Conservation (phyloP, 2,329 filamentous ascomycete genomes). For the Paecilomyces variotii region DNA sequence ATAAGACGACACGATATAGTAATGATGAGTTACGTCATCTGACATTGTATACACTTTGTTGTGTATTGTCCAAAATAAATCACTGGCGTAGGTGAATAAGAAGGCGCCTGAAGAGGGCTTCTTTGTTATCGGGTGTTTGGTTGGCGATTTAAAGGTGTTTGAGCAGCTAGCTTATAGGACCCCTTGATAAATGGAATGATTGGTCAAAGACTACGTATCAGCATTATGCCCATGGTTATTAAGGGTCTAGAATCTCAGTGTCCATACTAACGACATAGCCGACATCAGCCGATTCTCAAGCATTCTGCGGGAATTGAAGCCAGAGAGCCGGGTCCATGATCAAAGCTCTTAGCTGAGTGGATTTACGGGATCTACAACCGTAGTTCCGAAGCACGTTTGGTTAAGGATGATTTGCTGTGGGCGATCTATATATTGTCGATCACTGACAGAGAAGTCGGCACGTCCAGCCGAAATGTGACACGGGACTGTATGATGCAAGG, state of each 20-base stretch:
- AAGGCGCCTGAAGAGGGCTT: too few species aligned
- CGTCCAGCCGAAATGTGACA: background rate
- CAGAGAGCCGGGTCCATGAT: too few species aligned
- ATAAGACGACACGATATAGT: slow-evolving; percentile 8
- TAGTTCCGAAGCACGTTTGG: background rate
- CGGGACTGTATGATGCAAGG: background rate
- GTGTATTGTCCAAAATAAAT: too few species aligned
- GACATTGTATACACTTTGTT: too few species aligned
- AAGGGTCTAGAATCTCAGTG: background rate
- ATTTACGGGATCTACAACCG: background rate
- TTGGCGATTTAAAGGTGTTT: too few species aligned
- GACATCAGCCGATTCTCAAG: background rate
- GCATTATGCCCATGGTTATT: background rate
- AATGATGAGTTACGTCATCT: background rate
- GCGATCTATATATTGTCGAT: background rate
- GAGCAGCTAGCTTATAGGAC: too few species aligned
- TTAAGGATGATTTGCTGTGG: background rate
- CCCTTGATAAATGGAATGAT: too few species aligned
- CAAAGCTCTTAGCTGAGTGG: background rate
- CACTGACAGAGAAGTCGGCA: background rate
- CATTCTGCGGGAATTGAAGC: background rate
- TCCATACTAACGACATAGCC: background rate
- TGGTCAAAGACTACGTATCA: too few species aligned
- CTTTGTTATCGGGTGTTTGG: too few species aligned
- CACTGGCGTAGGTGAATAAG: too few species aligned